A percentile compares a stretch with the other conserved stretches of the same genome.
Evolutionary conservation across 495 filamentous ascomycete genomes (phyloP).

Genomic region (Tuber magnatum): DNA sequence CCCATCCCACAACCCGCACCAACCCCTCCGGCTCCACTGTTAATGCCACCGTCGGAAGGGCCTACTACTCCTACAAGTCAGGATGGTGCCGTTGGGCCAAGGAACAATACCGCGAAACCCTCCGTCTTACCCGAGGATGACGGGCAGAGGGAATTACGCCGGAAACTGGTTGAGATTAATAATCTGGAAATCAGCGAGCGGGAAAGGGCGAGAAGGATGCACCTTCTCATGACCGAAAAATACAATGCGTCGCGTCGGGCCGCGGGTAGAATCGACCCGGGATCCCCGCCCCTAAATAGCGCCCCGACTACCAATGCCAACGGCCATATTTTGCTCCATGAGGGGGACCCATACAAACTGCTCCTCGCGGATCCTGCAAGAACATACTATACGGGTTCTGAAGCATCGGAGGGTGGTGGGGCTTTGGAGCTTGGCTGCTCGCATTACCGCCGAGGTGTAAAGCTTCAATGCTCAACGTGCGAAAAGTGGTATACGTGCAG

Average conservation of each 20-base stretch:
- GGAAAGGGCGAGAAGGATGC: conserved; percentile 78
- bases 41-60: conserved; percentile 33
- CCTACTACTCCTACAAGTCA: conserved; percentile 29
- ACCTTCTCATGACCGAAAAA: conserved; percentile 71
- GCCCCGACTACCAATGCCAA: conserved; percentile 40
- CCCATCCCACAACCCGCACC: neutral
- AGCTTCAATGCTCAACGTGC: conserved; percentile 84
- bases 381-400: conserved; percentile 44
- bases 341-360: conserved; percentile 58
- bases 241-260: conserved; percentile 51
- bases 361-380: conserved; percentile 57
- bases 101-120: conserved; percentile 29
- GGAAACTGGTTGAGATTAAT: conserved; percentile 71
- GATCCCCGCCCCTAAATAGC: conserved; percentile 41
- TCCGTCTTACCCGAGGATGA: conserved; percentile 74
- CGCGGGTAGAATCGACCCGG: conserved; percentile 35
- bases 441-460: conserved; percentile 94
- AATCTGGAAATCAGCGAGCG: conserved; percentile 54
- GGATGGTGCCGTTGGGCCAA: conserved; percentile 12
- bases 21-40: conserved; percentile 22
- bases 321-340: conserved; percentile 39
- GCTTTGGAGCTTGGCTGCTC: conserved; percentile 62
- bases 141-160: conserved; percentile 71
- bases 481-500: conserved; percentile 90
- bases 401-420: conserved; percentile 44